Percentiles rank a stretch among this genome's conserved stretches.
Evolutionary conservation across 164 flowering plant species (phyloP).

Genomic region (Berberis vulgaris): DNA sequence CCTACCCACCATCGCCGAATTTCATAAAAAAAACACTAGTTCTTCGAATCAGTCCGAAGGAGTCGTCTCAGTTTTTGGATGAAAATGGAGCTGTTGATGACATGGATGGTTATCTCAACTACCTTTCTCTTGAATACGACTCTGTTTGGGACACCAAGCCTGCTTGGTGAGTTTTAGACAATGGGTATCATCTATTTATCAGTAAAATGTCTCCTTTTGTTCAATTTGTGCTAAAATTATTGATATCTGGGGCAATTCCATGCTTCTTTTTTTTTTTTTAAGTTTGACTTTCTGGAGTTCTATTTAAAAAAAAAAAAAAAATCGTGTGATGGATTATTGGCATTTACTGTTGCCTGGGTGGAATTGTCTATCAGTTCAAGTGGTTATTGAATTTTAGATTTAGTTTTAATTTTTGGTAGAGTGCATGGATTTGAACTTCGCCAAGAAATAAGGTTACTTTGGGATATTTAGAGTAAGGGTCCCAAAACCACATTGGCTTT

Average conservation of each 20-base stretch:
- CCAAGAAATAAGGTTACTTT: too few species aligned
- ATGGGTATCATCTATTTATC: conserved; percentile 7
- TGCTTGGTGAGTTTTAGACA: conserved; percentile 41
- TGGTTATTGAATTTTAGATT: too few species aligned
- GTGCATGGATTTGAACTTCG: too few species aligned
- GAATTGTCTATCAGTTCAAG: too few species aligned
- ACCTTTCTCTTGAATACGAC: conserved; percentile 88
- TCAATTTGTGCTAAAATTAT: background rate
- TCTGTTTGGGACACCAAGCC: conserved; percentile 99
- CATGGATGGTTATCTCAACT: conserved; percentile 81
- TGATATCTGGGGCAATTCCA: background rate
- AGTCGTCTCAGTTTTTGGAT: conserved; percentile 16
- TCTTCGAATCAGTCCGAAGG: background rate
- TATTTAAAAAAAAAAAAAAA: too few species aligned
- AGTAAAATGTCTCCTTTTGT: background rate
- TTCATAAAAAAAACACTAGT: background rate
- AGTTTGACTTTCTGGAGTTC: background rate
- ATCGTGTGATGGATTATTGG: too few species aligned
- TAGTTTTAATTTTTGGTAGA: too few species aligned
- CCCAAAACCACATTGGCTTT: too few species aligned
- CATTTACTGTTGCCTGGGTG: too few species aligned
- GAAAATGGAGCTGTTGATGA: conserved; percentile 68
- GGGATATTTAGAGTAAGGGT: too few species aligned
- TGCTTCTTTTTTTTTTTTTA: background rate
- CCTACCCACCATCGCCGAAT: background rate